Evolutionary conservation across 169 alveolate species (phyloP).

Genomic region (Eimeria nieschulzi): DNA sequence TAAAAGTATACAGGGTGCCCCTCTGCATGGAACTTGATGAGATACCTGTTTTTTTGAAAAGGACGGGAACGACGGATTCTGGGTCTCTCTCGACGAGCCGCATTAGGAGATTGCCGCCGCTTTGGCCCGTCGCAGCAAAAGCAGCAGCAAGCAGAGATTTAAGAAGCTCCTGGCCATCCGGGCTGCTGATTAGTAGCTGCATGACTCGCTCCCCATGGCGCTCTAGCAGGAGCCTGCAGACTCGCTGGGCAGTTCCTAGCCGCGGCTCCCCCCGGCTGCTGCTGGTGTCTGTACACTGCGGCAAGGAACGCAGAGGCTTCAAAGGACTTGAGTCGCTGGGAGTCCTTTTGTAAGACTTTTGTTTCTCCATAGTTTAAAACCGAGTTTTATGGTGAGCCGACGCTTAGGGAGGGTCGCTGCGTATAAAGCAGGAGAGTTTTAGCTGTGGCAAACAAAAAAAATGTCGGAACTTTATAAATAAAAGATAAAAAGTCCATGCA

Average conservation of each 20-base stretch:
- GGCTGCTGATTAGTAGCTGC: slow-evolving; percentile 17
- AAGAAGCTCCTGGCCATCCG: slow-evolving; percentile 5
- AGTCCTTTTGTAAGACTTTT: no score
- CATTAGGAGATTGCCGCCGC: not conserved
- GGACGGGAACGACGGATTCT: not conserved
- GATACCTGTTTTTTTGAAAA: not conserved
- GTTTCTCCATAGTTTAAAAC: no score
- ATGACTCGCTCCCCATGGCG: slow-evolving; percentile 10
- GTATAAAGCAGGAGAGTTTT: no score
- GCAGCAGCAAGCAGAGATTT: not conserved
- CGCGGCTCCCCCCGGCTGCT: not conserved
- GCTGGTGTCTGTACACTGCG: slow-evolving; percentile 18
- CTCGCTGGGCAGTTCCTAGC: not conserved
- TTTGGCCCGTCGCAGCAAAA: not conserved
- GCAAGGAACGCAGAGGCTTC: not conserved
- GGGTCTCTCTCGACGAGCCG: slow-evolving; percentile 10
- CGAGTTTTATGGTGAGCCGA: no score
- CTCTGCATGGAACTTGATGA: not conserved
- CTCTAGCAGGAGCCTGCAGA: slow-evolving; percentile 31
- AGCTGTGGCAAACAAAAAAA: no score
- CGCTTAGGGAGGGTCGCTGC: no score
- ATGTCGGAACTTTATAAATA: no score
- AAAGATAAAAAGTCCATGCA: not conserved
- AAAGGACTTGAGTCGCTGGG: no score
- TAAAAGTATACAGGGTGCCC: not conserved